These are phyloP conservation scores for Earliella scabrosa DNA, from an alignment of 1,284 basidiomycete genomes.

Conservation along the genomic window DNA sequence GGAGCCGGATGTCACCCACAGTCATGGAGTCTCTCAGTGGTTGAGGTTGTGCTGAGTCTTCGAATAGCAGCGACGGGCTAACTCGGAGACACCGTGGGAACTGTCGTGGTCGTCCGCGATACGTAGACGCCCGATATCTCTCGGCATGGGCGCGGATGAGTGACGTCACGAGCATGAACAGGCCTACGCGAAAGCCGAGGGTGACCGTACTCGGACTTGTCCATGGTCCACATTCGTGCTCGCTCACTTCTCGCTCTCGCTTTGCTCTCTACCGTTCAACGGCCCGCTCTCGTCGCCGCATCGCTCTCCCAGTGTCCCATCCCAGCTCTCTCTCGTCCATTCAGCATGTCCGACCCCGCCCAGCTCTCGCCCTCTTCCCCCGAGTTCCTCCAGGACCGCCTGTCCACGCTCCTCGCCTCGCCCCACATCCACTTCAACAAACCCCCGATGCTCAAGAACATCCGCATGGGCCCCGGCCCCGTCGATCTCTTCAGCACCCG, in stretches of 20 bases:
- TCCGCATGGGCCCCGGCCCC: conserved; percentile 35
- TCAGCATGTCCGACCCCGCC: conserved; percentile 16
- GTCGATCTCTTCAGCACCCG: conserved; percentile 38
- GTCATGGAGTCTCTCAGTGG: too few relatives aligned
- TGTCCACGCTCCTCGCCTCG: conserved; percentile 32
- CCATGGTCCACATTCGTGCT: too few relatives aligned
- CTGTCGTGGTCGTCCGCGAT: too few relatives aligned
- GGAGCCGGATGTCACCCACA: too few relatives aligned
- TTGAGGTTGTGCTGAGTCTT: too few relatives aligned
- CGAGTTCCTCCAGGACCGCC: conserved; percentile 32
- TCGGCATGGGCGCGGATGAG: too few relatives aligned
- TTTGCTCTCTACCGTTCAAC: background rate
- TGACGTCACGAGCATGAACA: too few relatives aligned
- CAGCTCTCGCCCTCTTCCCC: conserved; percentile 17
- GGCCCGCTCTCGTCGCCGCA: background rate
- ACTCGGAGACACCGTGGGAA: too few relatives aligned
- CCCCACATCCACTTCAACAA: conserved; percentile 37
- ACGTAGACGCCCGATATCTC: too few relatives aligned
- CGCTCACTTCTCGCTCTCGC: background rate
- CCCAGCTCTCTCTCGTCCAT: conserved; percentile 6
- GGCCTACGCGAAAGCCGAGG: too few relatives aligned
- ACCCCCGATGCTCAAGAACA: conserved; percentile 12
- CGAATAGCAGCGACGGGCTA: too few relatives aligned
- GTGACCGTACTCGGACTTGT: too few relatives aligned
- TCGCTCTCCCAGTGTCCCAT: conserved; percentile 5